Evolutionary conservation across 768 basidiomycete genomes (phyloP).

Genomic region (Ramaria sp.): DNA sequence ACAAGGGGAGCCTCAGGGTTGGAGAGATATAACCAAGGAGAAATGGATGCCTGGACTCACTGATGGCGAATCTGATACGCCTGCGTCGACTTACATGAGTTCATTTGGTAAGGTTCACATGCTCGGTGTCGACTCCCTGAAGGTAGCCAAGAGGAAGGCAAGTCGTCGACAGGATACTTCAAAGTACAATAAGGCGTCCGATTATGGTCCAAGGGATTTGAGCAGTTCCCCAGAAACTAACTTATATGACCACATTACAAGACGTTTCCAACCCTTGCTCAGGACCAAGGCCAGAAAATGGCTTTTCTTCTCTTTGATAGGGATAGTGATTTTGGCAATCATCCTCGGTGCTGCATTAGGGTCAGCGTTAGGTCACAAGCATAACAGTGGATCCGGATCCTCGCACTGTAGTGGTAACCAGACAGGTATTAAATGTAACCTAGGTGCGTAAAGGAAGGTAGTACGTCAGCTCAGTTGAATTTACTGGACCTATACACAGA

Average conservation of each 20-base stretch:
- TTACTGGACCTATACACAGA: slow-evolving; percentile 24
- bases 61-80: no score
- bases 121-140: neutral
- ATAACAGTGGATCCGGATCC: slow-evolving; percentile 13
- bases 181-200: neutral
- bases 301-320: neutral
- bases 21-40: neutral
- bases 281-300: neutral
- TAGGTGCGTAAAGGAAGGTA: slow-evolving; percentile 31
- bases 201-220: neutral
- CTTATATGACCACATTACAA: neutral
- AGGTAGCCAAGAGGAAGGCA: neutral
- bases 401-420: slow-evolving; percentile 31
- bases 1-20: neutral
- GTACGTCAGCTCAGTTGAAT: no score
- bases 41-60: neutral
- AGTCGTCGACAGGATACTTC: neutral
- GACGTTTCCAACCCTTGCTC: neutral
- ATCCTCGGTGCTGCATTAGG: slow-evolving; percentile 28
- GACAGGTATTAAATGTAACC: slow-evolving; percentile 41
- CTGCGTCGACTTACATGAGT: no score
- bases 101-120: neutral
- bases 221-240: neutral
- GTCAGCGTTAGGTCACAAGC: slow-evolving; percentile 32
- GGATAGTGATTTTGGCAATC: slow-evolving; percentile 20